phyloP scores from a whole-genome alignment of 1,284 basidiomycete genomes.

The Apiotrichum domesticum region DNA sequence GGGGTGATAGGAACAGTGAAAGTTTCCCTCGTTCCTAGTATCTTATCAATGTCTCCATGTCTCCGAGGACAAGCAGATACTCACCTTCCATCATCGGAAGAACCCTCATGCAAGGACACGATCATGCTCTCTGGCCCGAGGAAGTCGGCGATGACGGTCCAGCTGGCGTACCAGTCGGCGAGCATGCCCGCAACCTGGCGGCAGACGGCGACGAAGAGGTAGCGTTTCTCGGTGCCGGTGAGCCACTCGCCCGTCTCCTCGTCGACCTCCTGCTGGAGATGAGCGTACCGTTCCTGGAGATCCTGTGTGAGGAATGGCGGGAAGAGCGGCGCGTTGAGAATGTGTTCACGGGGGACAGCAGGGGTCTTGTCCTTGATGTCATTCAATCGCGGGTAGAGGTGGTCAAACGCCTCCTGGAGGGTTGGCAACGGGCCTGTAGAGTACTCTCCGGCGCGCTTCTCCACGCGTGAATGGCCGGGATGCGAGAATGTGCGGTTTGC shows the following conservation, averaged over 20 bases:
- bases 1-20: no score
- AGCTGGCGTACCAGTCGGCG: slow-evolving; percentile 42
- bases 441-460: slow-evolving; percentile 25
- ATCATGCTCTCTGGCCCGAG: slow-evolving; percentile 38
- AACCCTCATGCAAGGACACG: slow-evolving; percentile 39
- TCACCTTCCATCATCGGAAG: slow-evolving; percentile 30
- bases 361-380: slow-evolving; percentile 27
- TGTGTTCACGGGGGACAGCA: slow-evolving; percentile 34
- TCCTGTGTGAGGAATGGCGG: slow-evolving; percentile 32
- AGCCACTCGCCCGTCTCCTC: slow-evolving; percentile 24
- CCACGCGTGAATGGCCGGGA: slow-evolving; percentile 20
- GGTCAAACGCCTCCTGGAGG: slow-evolving; percentile 32
- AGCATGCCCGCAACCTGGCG: slow-evolving; percentile 44
- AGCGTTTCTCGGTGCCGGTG: slow-evolving; percentile 26
- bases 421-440: slow-evolving; percentile 23
- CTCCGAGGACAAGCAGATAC: no score
- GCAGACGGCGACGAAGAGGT: slow-evolving; percentile 35
- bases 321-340: slow-evolving; percentile 33
- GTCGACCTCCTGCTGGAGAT: slow-evolving; percentile 31
- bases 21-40: no score
- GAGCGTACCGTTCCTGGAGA: slow-evolving; percentile 31
- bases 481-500: slow-evolving; percentile 11
- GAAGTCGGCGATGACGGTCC: slow-evolving; percentile 42
- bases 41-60: no score
- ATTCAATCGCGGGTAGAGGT: slow-evolving; percentile 28